A percentile compares a stretch with the other conserved stretches of the same genome.
phyloP scores from a whole-genome alignment of 1,139 yeast genomes.

The Spencermartinsiella ligniputridi region DNA sequence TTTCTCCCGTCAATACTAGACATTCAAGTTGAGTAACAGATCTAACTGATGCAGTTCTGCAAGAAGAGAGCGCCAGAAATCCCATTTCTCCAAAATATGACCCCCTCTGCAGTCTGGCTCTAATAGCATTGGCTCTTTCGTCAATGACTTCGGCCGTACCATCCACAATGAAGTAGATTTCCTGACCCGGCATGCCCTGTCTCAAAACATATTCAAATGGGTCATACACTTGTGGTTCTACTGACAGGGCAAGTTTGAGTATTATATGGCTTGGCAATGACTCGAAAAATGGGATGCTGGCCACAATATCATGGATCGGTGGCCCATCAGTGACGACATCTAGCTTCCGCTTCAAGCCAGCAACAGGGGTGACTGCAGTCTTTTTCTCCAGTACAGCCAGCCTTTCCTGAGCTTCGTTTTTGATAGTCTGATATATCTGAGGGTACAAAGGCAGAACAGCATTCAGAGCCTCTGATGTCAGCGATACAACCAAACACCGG shows the following conservation, averaged over 20 bases:
- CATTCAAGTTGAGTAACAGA: slow-evolving; percentile 58
- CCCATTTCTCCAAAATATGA: slow-evolving; percentile 77
- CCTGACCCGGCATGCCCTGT: slow-evolving; percentile 57
- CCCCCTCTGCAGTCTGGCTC: slow-evolving; percentile 59
- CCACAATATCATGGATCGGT: slow-evolving; percentile 46
- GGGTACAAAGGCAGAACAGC: slow-evolving; percentile 60
- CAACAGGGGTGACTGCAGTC: not conserved
- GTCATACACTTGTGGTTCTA: slow-evolving; percentile 49
- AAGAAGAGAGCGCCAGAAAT: slow-evolving; percentile 49
- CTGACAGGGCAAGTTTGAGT: slow-evolving; percentile 59
- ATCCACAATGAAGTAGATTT: slow-evolving; percentile 58
- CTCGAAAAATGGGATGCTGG: slow-evolving; percentile 54
- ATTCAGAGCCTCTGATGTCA: slow-evolving; percentile 60
- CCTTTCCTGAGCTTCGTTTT: slow-evolving; percentile 77
- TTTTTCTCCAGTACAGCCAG: slow-evolving; percentile 59
- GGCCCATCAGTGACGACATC: not conserved
- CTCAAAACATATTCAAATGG: slow-evolving; percentile 58
- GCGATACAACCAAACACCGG: slow-evolving; percentile 59
- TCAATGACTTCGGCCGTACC: slow-evolving; percentile 71
- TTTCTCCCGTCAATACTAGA: slow-evolving; percentile 52
- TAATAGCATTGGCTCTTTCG: slow-evolving; percentile 34
- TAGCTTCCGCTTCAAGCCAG: not conserved
- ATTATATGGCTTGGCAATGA: slow-evolving; percentile 53
- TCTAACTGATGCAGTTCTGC: slow-evolving; percentile 59
- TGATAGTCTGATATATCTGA: slow-evolving; percentile 56